These are phyloP conservation scores for Phytophthora cactorum DNA, from an alignment of 352 stramenopile species.

Conservation along the genomic window DNA sequence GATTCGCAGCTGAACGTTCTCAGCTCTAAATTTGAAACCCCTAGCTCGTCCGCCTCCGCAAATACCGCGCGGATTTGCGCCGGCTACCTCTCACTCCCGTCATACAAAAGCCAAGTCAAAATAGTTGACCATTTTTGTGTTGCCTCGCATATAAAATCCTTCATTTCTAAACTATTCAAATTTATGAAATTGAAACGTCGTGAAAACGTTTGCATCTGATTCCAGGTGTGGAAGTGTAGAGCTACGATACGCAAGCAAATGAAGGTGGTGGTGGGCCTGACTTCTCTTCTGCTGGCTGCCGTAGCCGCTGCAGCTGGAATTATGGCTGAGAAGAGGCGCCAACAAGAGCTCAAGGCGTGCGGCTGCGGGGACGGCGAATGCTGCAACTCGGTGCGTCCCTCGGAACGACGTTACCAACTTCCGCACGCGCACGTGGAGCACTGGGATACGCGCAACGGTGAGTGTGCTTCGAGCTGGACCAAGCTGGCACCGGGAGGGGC, in stretches of 20 bases:
- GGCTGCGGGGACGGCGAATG: slow-evolving; percentile 75
- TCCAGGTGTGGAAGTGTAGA: slow-evolving; percentile 18
- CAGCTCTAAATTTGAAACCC: too few relatives aligned
- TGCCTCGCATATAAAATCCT: too few relatives aligned
- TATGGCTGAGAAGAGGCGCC: slow-evolving; percentile 40
- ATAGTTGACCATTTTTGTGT: too few relatives aligned
- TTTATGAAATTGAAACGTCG: slow-evolving; percentile 15
- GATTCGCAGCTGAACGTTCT: too few relatives aligned
- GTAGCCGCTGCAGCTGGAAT: slow-evolving; percentile 28
- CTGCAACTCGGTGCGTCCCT: slow-evolving; percentile 68
- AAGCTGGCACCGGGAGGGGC: slow-evolving; percentile 43
- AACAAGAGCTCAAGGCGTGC: slow-evolving; percentile 44
- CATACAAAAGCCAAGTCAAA: too few relatives aligned
- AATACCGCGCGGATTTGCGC: too few relatives aligned
- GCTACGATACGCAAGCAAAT: slow-evolving; percentile 19
- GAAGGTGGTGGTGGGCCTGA: slow-evolving; percentile 37
- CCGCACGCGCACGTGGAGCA: slow-evolving; percentile 74
- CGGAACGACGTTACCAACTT: slow-evolving; percentile 75
- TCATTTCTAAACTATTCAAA: background rate
- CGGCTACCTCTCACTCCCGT: too few relatives aligned
- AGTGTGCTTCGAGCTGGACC: slow-evolving; percentile 68
- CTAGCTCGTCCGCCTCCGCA: too few relatives aligned
- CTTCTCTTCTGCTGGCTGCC: slow-evolving; percentile 32
- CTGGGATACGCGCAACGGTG: slow-evolving; percentile 61
- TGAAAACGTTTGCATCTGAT: slow-evolving; percentile 25